Evolutionary conservation across 2,329 filamentous ascomycete genomes (phyloP), one percentile per base, ranked within the genome.

Genomic region (Paecilomyces formosus): DNA sequence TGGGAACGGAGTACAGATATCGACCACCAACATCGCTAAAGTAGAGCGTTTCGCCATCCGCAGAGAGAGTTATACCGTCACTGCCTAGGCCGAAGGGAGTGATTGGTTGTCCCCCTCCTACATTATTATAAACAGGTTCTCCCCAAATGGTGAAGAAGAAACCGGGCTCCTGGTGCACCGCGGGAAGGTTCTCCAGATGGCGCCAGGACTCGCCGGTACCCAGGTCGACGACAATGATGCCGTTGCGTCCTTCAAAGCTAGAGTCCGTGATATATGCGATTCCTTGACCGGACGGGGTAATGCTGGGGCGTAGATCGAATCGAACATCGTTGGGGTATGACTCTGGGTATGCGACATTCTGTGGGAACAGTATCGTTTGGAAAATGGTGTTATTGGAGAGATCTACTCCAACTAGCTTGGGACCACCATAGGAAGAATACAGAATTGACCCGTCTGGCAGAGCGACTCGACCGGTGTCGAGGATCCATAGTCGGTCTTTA

Each of bases 211-310:
- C 72, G 7, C 78, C 78, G 0, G 76, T 76, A 6, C 75, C 77
- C 6, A 82, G 75, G 58, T 83, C 80, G 31, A 79, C 80, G 13
- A 80, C 68, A 55, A 82, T 70, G 57, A 82, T 75, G 3, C 75
- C 81, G 57, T 79, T 81, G 35, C 76, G 75, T 39, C 80, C 79
- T 65, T 80, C 78, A 52, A 66, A 65, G 53, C 72, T 77, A 33
- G 75, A 78, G 62, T 83, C 81, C 24, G 80, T 82, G 64, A 83
- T 81, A 65, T 83, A 83, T 0, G 79, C 80, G 13, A 82, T 64
- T 18, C 80, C 80, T 28, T 76, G 62, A 2, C 79, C 79, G 2
- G 72, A 72, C 13, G 68, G 60, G 0, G 77, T 77, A 6, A 79
- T 33, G 18, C 66, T 65, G 2, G 75, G 55, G 13, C 75, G 74